phyloP scores from a whole-genome alignment of 2,329 filamentous ascomycete species.

The Phialemoniopsis sp. region DNA sequence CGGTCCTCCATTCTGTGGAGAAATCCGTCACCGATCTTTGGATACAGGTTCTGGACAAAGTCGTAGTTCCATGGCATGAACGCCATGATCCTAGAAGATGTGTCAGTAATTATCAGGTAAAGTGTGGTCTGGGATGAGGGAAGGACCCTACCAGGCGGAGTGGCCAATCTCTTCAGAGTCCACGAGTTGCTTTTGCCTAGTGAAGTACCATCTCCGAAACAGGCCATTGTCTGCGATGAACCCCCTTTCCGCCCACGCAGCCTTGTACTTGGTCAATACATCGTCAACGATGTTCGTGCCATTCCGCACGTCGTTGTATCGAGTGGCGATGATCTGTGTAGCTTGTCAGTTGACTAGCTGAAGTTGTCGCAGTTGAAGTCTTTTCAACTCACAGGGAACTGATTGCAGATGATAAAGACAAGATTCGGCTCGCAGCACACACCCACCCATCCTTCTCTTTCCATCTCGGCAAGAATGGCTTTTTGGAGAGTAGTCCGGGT shows the following conservation, averaged over 20 bases:
- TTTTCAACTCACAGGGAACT: constrained; percentile 23
- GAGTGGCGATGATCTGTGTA: constrained; percentile 25
- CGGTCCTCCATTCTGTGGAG: no score
- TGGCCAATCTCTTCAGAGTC: no score
- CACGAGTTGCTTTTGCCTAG: constrained; percentile 5
- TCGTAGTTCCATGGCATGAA: no score
- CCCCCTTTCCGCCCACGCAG: constrained; percentile 23
- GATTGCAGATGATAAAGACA: constrained; percentile 34
- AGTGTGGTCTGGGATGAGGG: no score
- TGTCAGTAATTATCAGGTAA: no score
- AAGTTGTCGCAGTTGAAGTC: no score
- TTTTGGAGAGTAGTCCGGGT: constrained; percentile 21
- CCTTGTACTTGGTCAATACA: constrained; percentile 29
- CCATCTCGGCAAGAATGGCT: constrained; percentile 29
- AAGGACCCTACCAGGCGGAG: no score
- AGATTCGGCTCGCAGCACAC: constrained; percentile 38
- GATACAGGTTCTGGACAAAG: no score
- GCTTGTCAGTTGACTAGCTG: no score
- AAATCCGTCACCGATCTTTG: no score
- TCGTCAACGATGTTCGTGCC: constrained; percentile 22
- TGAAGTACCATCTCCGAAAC: constrained; percentile 19
- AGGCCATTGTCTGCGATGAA: constrained; percentile 21
- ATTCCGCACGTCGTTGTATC: constrained; percentile 26
- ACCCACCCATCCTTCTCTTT: constrained; percentile 29
- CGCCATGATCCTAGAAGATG: no score